Base-by-base conservation (phyloP, 2,329 filamentous ascomycete genomes). In the Trichoderma endophyticum region DNA sequence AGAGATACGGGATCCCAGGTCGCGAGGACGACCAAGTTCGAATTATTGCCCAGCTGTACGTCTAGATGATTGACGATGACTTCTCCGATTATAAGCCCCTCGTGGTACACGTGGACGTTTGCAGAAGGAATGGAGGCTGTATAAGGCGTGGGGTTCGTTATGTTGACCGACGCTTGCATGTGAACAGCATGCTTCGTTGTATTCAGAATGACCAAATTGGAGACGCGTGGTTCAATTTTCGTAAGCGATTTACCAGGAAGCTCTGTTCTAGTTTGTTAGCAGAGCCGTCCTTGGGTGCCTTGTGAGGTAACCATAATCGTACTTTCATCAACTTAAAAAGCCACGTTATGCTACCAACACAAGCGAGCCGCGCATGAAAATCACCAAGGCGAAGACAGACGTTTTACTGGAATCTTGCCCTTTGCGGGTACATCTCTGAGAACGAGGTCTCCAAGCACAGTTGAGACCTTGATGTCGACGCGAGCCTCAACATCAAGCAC, bases 141-240 rank as follows among this genome's bases (percentile, higher is more conserved):
- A 80, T 98, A 98, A 4, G 91, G 87, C 0, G 95, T 97, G 1
- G 95, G 95, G 78, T 99, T 99, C 4, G 93, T 97, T 73, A 97
- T 86, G 78, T 96, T 97, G 77, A 97, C 86, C 51, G 85, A 82
- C 15, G 93, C 92, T 77, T 90, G 86, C 43, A 98, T 83, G 24
- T 87, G 89, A 61, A 98, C 85, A 4, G 92, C 92, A 3, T 89
- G 89, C 43, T 87, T 83, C 1, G 91, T 91, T 0, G 94, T 97
- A 71, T 92, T 89, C 54, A 92, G 79, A 71, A 98, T 89, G 74
- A 87, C 87, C 43, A 98, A 82, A 73, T 92, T 89, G 71, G 90
- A 89, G 72, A 97, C 84, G 76, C 90, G 87, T 18, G 93, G 93
- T 73, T 80, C 84, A 73, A 86, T 82, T 43, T 80, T 80, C 63